Conservation (phyloP, 2,329 filamentous ascomycete genomes). For the Epichloe hybrida region DNA sequence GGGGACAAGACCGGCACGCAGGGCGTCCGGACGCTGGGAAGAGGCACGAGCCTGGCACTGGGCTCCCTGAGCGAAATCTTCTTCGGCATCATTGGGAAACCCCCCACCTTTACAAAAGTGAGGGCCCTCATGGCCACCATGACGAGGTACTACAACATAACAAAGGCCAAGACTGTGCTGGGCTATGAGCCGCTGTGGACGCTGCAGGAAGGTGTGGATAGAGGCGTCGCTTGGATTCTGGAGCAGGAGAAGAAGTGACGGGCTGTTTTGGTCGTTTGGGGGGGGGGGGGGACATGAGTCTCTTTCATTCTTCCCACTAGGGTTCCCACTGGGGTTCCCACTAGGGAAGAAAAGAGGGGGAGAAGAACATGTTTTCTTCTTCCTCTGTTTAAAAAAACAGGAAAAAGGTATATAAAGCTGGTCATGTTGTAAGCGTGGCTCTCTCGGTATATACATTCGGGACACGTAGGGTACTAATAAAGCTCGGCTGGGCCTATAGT, state of each 20-base stretch:
- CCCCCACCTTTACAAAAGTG: slow-evolving; percentile 45
- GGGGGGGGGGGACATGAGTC: neutral
- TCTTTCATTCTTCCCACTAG: neutral
- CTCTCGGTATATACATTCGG: too few relatives aligned
- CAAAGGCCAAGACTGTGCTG: slow-evolving; percentile 57
- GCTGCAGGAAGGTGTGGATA: slow-evolving; percentile 49
- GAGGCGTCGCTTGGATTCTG: slow-evolving; percentile 40
- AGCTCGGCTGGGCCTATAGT: too few relatives aligned
- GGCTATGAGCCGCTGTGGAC: slow-evolving; percentile 56
- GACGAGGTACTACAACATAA: slow-evolving; percentile 66
- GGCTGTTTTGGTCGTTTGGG: too few relatives aligned
- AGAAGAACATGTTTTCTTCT: neutral
- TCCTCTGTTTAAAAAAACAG: neutral
- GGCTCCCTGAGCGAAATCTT: slow-evolving; percentile 41
- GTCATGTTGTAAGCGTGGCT: too few relatives aligned
- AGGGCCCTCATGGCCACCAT: slow-evolving; percentile 55
- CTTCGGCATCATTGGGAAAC: slow-evolving; percentile 34
- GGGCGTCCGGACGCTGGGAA: slow-evolving; percentile 41
- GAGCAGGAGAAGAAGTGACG: slow-evolving; percentile 31
- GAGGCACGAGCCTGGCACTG: slow-evolving; percentile 36
- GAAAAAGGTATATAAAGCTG: too few relatives aligned
- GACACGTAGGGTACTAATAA: too few relatives aligned
- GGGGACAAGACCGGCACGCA: slow-evolving; percentile 38
- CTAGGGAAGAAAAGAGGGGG: too few relatives aligned
- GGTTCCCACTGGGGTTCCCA: too few relatives aligned